A percentile compares a stretch with the other conserved stretches of the same genome.
These are phyloP conservation scores for Phialophora macrospora DNA, from an alignment of 2,329 filamentous ascomycete genomes.

Conservation along the genomic window DNA sequence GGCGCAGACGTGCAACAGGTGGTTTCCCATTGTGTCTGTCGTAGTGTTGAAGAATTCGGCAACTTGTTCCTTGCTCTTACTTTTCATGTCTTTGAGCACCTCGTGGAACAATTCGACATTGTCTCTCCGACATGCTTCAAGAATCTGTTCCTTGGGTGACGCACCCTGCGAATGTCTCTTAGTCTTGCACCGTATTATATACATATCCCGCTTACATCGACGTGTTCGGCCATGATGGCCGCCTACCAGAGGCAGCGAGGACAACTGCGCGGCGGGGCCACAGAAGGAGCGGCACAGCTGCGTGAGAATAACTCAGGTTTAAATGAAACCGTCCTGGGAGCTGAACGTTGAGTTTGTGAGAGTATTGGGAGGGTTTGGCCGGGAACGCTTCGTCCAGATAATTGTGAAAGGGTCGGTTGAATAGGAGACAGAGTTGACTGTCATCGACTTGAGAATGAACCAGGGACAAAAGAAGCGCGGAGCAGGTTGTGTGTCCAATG, in stretches of 20 bases:
- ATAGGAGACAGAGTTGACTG: neutral
- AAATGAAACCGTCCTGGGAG: too few relatives aligned
- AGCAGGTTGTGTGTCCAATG: neutral
- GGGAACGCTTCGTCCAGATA: too few relatives aligned
- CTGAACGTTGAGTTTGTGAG: neutral
- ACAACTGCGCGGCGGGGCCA: neutral
- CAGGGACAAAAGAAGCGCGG: neutral
- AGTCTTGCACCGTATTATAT: constrained; percentile 6
- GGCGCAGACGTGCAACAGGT: constrained; percentile 88
- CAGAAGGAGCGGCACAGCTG: neutral
- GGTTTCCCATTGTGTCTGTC: constrained; percentile 82
- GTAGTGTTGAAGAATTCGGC: constrained; percentile 83
- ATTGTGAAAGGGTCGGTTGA: neutral
- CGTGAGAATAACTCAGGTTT: neutral
- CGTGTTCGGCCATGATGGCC: constrained; percentile 47
- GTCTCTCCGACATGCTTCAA: constrained; percentile 92
- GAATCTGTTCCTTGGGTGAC: constrained; percentile 78
- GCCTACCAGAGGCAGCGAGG: neutral
- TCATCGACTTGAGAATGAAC: neutral
- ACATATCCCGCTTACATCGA: constrained; percentile 45
- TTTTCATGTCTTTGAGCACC: constrained; percentile 66
- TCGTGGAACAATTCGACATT: constrained; percentile 84
- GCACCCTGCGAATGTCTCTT: constrained; percentile 67
- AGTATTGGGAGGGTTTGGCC: neutral
- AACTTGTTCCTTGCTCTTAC: constrained; percentile 65